Evolutionary conservation across 257 asterid genomes (phyloP).

Genomic region (Phtheirospermum japonicum): DNA sequence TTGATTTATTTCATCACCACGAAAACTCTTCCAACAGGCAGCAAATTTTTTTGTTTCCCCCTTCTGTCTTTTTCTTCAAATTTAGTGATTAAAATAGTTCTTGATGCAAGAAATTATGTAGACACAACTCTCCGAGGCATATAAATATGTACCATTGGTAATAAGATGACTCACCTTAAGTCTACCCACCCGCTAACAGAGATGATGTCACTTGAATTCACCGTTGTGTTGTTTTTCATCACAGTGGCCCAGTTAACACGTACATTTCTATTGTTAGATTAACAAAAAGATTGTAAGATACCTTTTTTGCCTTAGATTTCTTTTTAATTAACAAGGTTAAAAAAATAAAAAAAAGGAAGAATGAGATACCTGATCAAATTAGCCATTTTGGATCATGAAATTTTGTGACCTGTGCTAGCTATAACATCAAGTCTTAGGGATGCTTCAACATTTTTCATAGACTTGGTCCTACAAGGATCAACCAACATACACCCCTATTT

Average conservation of each 20-base stretch:
- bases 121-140: too few relatives aligned
- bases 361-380: conserved; percentile 60
- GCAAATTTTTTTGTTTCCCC: too few relatives aligned
- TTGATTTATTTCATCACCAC: too few relatives aligned
- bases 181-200: conserved; percentile 86
- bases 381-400: conserved; percentile 94
- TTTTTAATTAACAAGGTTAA: too few relatives aligned
- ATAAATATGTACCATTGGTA: too few relatives aligned
- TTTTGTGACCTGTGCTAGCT: conserved; percentile 93
- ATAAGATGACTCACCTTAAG: conserved; percentile 48
- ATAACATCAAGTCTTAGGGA: conserved; percentile 83
- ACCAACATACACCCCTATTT: conserved; percentile 16
- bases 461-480: conserved; percentile 54
- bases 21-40: too few relatives aligned
- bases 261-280: conserved; percentile 73
- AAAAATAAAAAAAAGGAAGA: neutral
- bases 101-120: neutral
- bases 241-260: conserved; percentile 81
- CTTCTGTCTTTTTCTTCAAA: too few relatives aligned
- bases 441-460: conserved; percentile 73
- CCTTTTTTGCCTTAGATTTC: too few relatives aligned
- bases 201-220: conserved; percentile 66
- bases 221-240: conserved; percentile 59
- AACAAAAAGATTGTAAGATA: neutral
- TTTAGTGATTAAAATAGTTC: too few relatives aligned